Evolutionary conservation across 164 flowering plant genomes (phyloP).

Genomic region (Liquidambar formosana): DNA sequence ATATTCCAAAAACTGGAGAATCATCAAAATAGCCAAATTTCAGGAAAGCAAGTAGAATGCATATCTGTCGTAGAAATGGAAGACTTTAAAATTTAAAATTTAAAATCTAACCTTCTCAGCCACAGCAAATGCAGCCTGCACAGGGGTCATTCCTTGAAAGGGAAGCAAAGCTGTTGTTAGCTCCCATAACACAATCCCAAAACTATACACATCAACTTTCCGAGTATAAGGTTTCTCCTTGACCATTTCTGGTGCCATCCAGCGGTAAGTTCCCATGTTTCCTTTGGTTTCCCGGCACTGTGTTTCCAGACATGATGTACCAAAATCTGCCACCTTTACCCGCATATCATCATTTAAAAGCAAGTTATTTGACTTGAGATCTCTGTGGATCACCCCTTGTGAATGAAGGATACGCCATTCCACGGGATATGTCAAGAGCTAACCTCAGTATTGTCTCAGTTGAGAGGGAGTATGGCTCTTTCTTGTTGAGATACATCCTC

Average conservation of each 20-base stretch:
- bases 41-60: too few relatives aligned
- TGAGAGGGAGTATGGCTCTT: constrained; percentile 85
- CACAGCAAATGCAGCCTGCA: constrained; percentile 96
- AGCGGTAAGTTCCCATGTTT: constrained; percentile 91
- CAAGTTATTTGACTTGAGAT: constrained; percentile 84
- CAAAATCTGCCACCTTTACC: constrained; percentile 96
- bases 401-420: constrained; percentile 97
- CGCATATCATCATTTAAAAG: constrained; percentile 89
- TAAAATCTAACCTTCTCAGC: constrained; percentile 70
- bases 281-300: constrained; percentile 73
- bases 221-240: constrained; percentile 79
- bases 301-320: constrained; percentile 88
- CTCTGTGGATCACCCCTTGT: constrained; percentile 93
- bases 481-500: constrained; percentile 92
- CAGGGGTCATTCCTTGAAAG: constrained; percentile 97
- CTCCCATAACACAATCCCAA: constrained; percentile 94
- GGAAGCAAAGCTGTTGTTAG: constrained; percentile 87
- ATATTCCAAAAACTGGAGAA: too few relatives aligned
- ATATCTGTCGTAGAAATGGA: too few relatives aligned
- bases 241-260: constrained; percentile 99
- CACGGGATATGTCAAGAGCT: constrained; percentile 91
- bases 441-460: constrained; percentile 76
- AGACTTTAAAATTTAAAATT: too few relatives aligned
- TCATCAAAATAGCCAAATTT: too few relatives aligned
- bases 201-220: constrained; percentile 96